These are phyloP conservation scores for Suillus lakei DNA, from an alignment of 768 basidiomycete genomes.

Conservation along the genomic window DNA sequence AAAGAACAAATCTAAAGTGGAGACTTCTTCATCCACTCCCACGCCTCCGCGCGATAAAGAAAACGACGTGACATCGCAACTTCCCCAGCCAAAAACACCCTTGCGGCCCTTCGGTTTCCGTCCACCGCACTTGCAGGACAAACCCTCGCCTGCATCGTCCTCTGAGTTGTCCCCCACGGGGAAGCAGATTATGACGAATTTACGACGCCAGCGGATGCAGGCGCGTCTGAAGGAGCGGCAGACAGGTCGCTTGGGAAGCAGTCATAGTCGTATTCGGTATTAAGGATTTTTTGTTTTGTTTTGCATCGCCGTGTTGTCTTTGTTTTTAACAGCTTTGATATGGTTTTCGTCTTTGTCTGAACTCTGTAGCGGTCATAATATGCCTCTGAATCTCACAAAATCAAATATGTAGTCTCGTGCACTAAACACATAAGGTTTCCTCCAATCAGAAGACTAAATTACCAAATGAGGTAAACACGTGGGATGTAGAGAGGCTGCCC, in stretches of 20 bases:
- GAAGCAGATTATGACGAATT: constrained; percentile 67
- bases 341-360: constrained; percentile 2
- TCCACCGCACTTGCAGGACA: constrained; percentile 29
- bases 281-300: constrained; percentile 12
- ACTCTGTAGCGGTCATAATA: constrained; percentile 14
- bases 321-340: constrained; percentile 17
- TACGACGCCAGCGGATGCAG: constrained; percentile 48
- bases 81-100: constrained; percentile 49
- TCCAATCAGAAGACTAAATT: not conserved
- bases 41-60: constrained; percentile 22
- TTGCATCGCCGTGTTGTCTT: constrained; percentile 3
- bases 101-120: constrained; percentile 46
- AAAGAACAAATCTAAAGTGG: constrained; percentile 6
- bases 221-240: constrained; percentile 38
- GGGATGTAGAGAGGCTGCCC: not conserved
- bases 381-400: not conserved
- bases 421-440: not conserved
- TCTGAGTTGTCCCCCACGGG: constrained; percentile 75
- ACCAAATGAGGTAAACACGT: not conserved
- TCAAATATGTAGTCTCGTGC: not conserved
- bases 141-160: constrained; percentile 70
- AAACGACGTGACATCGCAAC: constrained; percentile 29
- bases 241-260: constrained; percentile 34
- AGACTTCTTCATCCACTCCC: not conserved
- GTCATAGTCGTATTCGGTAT: constrained; percentile 36